Conservation (phyloP, 2,329 filamentous ascomycete genomes). For the Elsinoe perseae region DNA sequence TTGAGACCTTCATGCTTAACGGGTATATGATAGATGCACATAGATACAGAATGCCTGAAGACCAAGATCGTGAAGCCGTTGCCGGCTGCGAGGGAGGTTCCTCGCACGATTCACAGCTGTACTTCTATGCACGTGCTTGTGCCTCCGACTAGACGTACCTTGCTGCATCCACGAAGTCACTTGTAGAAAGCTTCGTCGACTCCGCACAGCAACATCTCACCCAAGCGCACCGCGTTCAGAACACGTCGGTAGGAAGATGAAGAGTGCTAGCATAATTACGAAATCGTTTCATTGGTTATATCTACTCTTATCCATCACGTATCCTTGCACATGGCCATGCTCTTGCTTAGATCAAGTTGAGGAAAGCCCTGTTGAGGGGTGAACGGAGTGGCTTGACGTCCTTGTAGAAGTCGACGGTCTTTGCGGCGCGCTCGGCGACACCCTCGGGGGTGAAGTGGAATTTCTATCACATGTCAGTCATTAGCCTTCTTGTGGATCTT, state of each 20-base stretch:
- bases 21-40: background rate
- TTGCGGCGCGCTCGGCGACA: slow-evolving; percentile 85
- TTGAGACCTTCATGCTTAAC: background rate
- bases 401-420: slow-evolving; percentile 98
- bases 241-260: background rate
- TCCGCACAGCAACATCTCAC: too few relatives aligned
- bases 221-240: too few relatives aligned
- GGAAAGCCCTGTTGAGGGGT: slow-evolving; percentile 93
- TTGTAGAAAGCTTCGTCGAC: too few relatives aligned
- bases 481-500: background rate
- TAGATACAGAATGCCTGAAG: too few relatives aligned
- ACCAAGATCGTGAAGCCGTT: too few relatives aligned
- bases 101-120: too few relatives aligned
- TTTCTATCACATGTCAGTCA: slow-evolving; percentile 55
- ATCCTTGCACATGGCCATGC: background rate
- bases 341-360: slow-evolving; percentile 74
- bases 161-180: too few relatives aligned
- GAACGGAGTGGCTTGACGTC: slow-evolving; percentile 78
- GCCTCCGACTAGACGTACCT: too few relatives aligned
- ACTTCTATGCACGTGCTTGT: too few relatives aligned
- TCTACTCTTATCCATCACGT: slow-evolving; percentile 1
- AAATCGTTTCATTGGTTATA: slow-evolving; percentile 8
- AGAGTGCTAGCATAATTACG: background rate
- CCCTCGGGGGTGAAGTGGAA: slow-evolving; percentile 99
- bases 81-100: too few relatives aligned